Base-by-base conservation (phyloP, 441 rosid species). In the Croton laevigatus region DNA sequence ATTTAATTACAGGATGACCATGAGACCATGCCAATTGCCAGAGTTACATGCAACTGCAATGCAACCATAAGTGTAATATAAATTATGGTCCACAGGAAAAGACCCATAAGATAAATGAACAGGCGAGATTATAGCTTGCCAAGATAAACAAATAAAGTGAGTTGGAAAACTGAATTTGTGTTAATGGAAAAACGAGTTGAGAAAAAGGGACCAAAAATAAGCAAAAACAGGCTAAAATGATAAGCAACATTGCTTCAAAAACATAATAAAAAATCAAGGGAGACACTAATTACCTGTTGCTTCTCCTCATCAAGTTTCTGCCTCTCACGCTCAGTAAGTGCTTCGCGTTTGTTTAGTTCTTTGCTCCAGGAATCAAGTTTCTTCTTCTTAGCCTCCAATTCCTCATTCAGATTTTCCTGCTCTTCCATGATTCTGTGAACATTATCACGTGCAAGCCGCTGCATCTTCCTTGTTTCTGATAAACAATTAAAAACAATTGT, bases 231-330 rank as follows among this genome's bases (percentile, higher is more conserved):
- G 38, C 57, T 69, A n/a, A n/a, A 44, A 59, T 8, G 48, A 53
- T 13, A 54, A 20, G 5, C 23, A 66, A 61, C 37, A 2, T 27
- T 2, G 32, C 32, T 27, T 27, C 32, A 27, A 27, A 27, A 27
- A 27, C 32, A 27, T 27, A 27, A 27, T 27, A 27, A 27, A 27
- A 27, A 27, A 27, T 27, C 32, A 27, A 27, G 11, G 23, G 32
- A 22, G 16, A 20, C 34, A 57, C 62, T n/a, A 9, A 32, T 23
- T 78, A 92, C 98, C 90, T 85, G 85, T 79, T 79, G 76, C 85
- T 78, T 92, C 23, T 92, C 98, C 73, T 89, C 97, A 59, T 89
- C 90, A 77, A 89, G 97, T 81, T 85, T 87, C 76, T 86, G 87
- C 68, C 90, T 86, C 78, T 94, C 97, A 44, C 86, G 84, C 79